Percentiles rank a stretch among this genome's conserved stretches.
Conservation (phyloP, 768 basidiomycete species). For the Trichaptum fuscoviolaceum region DNA sequence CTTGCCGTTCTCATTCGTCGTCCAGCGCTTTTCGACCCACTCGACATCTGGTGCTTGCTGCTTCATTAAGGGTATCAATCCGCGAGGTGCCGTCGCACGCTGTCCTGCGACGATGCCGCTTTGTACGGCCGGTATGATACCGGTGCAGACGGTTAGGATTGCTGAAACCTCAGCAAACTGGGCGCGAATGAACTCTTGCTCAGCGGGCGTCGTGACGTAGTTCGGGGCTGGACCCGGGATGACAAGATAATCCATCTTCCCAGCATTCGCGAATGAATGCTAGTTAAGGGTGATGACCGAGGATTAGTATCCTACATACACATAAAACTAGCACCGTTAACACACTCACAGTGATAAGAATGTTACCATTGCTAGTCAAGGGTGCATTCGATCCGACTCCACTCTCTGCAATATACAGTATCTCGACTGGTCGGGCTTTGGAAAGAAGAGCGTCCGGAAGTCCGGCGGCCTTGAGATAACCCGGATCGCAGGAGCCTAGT, state of each 20-base stretch:
- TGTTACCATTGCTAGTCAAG: background rate
- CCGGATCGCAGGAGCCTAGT: background rate
- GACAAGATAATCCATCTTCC: background rate
- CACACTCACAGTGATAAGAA: background rate
- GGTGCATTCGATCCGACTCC: background rate
- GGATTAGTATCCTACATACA: background rate
- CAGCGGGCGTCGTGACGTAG: background rate
- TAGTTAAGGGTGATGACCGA: background rate
- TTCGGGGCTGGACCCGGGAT: background rate
- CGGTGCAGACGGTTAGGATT: background rate
- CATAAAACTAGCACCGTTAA: background rate
- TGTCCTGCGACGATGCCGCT: background rate
- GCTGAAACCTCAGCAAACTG: background rate
- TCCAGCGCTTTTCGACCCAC: slow-evolving; percentile 3
- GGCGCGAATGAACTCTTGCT: background rate
- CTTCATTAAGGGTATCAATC: background rate
- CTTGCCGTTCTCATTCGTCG: background rate
- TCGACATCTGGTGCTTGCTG: background rate
- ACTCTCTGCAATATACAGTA: background rate
- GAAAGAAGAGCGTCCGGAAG: background rate
- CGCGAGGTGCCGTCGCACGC: background rate
- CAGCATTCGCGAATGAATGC: background rate
- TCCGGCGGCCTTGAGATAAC: background rate
- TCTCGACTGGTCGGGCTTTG: background rate
- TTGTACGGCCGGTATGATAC: background rate